Conservation (phyloP, 306 rosid genomes). For the Clitoria ternatea region DNA sequence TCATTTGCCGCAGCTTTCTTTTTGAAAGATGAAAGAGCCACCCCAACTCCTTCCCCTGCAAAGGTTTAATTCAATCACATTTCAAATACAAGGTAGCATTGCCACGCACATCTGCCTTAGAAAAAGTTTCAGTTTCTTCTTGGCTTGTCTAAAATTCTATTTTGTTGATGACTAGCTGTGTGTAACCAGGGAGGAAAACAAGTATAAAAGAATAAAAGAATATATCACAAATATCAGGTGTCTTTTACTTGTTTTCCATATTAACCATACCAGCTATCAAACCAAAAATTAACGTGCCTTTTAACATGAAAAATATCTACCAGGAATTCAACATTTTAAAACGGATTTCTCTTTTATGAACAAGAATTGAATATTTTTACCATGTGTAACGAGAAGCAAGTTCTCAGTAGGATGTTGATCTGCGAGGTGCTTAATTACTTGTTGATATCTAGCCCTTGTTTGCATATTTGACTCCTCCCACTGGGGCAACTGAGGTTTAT, state of each 20-base stretch:
- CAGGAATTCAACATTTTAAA: not conserved
- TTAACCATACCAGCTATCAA: too few relatives aligned
- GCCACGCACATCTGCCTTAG: not conserved
- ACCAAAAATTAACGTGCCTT: too few relatives aligned
- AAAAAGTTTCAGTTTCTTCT: not conserved
- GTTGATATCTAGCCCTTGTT: constrained; percentile 54
- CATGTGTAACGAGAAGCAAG: constrained; percentile 77
- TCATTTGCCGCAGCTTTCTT: constrained; percentile 38
- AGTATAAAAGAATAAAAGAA: not conserved
- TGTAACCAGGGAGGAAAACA: not conserved
- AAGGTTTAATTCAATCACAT: not conserved
- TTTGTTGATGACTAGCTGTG: not conserved
- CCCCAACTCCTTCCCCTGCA: constrained; percentile 74
- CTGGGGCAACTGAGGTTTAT: constrained; percentile 51
- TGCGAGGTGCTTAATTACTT: constrained; percentile 56
- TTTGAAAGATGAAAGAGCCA: constrained; percentile 47
- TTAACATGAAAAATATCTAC: not conserved
- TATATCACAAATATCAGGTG: not conserved
- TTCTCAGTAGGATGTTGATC: constrained; percentile 63
- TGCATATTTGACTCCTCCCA: constrained; percentile 54
- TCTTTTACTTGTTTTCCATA: too few relatives aligned
- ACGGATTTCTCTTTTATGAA: not conserved
- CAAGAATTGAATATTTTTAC: constrained; percentile 28
- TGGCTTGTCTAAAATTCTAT: not conserved
- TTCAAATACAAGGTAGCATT: not conserved